phyloP scores from a whole-genome alignment of 2,329 filamentous ascomycete species.

The Aspergillus costaricaensis region DNA sequence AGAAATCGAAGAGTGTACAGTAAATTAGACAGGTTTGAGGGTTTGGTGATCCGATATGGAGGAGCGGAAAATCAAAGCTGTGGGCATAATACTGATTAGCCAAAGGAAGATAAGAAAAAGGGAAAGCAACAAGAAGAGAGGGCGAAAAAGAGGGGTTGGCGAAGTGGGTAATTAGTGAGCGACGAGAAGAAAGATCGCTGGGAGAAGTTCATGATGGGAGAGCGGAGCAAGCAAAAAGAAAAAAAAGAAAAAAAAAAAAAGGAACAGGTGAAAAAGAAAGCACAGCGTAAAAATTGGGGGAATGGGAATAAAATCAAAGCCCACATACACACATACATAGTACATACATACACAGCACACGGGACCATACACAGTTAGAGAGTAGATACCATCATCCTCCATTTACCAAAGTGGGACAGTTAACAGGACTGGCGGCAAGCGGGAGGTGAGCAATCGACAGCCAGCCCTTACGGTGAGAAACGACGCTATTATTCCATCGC shows the following conservation, averaged over 20 bases:
- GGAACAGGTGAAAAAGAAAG: not conserved
- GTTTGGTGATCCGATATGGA: conserved; percentile 15
- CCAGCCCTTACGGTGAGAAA: conserved; percentile 18
- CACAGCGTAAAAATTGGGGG: not conserved
- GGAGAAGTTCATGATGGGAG: not conserved
- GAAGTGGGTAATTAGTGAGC: not conserved
- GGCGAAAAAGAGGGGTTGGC: not conserved
- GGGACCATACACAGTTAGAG: not conserved
- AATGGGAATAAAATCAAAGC: not conserved
- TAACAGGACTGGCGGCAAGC: conserved; percentile 12
- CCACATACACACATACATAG: not conserved
- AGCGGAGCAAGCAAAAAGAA: not conserved
- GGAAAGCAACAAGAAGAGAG: not conserved
- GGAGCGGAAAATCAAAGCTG: not conserved
- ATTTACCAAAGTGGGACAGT: conserved; percentile 17
- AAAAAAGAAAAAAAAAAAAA: not conserved
- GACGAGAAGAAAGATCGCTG: not conserved
- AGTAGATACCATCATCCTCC: not conserved
- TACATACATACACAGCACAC: not conserved
- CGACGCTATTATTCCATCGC: conserved; percentile 18
- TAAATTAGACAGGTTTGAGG: conserved; percentile 6
- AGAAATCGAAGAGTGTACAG: not conserved
- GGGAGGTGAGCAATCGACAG: conserved; percentile 24
- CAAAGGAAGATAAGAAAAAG: not conserved
- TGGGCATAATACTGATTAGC: not conserved